These are phyloP conservation scores for Microdochium bolleyi DNA, from an alignment of 2,329 filamentous ascomycete genomes.

Conservation along the genomic window DNA sequence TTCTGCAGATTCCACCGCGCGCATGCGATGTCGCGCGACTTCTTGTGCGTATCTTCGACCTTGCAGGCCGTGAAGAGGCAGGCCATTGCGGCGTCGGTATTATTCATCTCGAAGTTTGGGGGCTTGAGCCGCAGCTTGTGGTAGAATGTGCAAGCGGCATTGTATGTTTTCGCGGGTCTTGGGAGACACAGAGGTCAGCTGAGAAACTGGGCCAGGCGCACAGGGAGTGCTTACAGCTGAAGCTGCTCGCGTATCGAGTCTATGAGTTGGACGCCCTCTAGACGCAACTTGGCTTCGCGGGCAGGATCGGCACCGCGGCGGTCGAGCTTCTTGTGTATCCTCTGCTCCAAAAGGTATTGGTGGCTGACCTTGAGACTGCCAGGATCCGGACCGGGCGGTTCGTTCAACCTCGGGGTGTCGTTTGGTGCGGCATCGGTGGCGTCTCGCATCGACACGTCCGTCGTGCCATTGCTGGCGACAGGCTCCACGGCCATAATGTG, in stretches of 20 bases:
- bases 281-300: slow-evolving; percentile 69
- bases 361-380: slow-evolving; percentile 26
- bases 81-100: slow-evolving; percentile 77
- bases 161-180: slow-evolving; percentile 79
- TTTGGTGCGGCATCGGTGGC: background rate
- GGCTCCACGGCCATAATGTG: slow-evolving; percentile 8
- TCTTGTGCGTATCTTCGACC: slow-evolving; percentile 96
- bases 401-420: background rate
- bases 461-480: slow-evolving; percentile 6
- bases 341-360: slow-evolving; percentile 77
- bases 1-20: slow-evolving; percentile 81
- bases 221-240: slow-evolving; percentile 56
- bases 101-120: slow-evolving; percentile 78
- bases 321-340: slow-evolving; percentile 64
- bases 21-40: slow-evolving; percentile 86
- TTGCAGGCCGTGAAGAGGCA: slow-evolving; percentile 92
- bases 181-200: slow-evolving; percentile 4
- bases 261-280: slow-evolving; percentile 85
- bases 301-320: slow-evolving; percentile 65
- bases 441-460: slow-evolving; percentile 1
- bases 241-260: slow-evolving; percentile 74
- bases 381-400: background rate
- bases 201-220: background rate
- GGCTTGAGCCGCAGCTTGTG: slow-evolving; percentile 88
- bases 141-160: slow-evolving; percentile 86